Evolutionary conservation across 805 yeast species (phyloP).

Genomic region (Starmerella etchellsii): DNA sequence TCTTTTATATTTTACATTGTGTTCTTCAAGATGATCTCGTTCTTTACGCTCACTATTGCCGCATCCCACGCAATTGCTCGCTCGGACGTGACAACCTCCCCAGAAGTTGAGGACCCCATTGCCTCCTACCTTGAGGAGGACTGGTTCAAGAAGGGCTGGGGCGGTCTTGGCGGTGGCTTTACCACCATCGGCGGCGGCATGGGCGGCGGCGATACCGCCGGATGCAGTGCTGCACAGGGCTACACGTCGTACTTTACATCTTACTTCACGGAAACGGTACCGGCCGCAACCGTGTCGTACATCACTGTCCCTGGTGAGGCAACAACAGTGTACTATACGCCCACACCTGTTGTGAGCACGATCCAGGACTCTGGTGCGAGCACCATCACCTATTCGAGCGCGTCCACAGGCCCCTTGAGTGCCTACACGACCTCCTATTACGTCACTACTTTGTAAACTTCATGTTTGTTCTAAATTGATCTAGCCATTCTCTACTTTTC

Average conservation of each 20-base stretch:
- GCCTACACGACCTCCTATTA: background rate
- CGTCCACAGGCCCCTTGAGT: background rate
- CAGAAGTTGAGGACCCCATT: slow-evolving; percentile 1
- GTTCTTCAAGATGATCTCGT: background rate
- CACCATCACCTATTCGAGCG: background rate
- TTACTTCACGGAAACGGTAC: slow-evolving; percentile 1
- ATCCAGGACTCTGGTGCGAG: background rate
- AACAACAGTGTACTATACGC: background rate
- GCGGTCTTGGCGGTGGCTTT: slow-evolving; percentile 4
- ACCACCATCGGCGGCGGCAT: background rate
- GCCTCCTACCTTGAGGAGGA: slow-evolving; percentile 1
- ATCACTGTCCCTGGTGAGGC: background rate
- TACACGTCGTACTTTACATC: slow-evolving; percentile 2
- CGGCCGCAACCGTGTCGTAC: background rate
- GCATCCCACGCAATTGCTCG: no score
- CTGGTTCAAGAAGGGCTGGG: slow-evolving; percentile 1
- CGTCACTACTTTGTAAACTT: background rate
- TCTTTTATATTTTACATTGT: no score
- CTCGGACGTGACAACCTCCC: slow-evolving; percentile 1
- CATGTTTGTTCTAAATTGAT: no score
- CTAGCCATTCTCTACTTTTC: no score
- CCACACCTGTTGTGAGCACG: background rate
- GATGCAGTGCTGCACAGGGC: background rate
- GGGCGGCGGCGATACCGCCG: background rate
- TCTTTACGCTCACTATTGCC: background rate